Base-by-base conservation (phyloP, 2,329 filamentous ascomycete genomes). In the Ophiognomonia clavigignenti-juglandacearum region DNA sequence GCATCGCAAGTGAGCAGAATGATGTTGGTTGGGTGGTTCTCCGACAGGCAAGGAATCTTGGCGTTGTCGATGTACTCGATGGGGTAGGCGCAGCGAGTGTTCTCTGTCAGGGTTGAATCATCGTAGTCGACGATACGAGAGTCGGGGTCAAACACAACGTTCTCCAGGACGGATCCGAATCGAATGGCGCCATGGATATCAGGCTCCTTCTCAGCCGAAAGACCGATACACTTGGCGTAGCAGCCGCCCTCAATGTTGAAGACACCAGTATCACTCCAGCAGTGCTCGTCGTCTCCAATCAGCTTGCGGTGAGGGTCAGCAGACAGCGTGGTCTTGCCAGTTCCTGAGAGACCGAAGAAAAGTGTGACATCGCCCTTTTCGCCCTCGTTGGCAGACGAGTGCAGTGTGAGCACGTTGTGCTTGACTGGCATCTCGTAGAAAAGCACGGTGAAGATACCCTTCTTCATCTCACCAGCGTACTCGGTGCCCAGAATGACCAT, bases 351-450 rank as follows among this genome's bases (percentile, higher is more conserved):
- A 68, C 93, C 93, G 74, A 98, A 98, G 86, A 98, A 98, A 60
- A 98, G 88, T 13, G 93, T 97, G 49, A 98, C 93, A 64, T 98
- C 93, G 57, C 93, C 93, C 54, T 88, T 73, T 77, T 87, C 80
- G 59, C 93, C 93, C 81, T 98, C 88, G 73, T 98, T 98, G 64
- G 93, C 93, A 8, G 93, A 98, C 14, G 93, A 98, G 80, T 98
- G 93, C 47, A 98, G 85, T 34, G 93, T 98, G 58, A 98, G 77
- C 61, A 98, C 92, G 70, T 97, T 95, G 82, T 98, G 93, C 83
- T 96, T 96, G 66, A 98, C 88, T 53, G 93, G 93, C 91, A 97
- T 98, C 78, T 98, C 93, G 78, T 97, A 98, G 82, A 96, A 98
- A 67, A 98, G 84, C 42, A 98, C 90, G 39, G 93, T 98, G 80